Evolutionary conservation across 164 flowering plant genomes (phyloP), one percentile per base, ranked within the genome.

Genomic region (Vitis rupestris): DNA sequence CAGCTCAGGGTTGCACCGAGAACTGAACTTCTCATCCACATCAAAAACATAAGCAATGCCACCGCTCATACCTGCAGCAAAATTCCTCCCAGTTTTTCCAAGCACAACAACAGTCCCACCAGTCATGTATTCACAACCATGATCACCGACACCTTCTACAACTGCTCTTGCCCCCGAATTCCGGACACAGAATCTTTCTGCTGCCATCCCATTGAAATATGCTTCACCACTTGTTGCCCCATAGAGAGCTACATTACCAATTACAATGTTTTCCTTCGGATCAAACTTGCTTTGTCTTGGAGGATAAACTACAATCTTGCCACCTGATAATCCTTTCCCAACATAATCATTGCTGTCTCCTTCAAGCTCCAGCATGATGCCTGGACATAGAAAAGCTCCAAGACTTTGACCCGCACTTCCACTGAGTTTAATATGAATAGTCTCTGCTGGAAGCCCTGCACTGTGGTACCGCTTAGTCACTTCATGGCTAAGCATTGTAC

Each of bases 51-150:
- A 96, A 30, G 99, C 98, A 65, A 90, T 72, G 47, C 99, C 99
- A 68, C 99, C 99, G 77, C 99, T 96, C 99, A 96, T 96, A 63
- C 99, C 99, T 3, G 99, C 99, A 50, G 99, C 99, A 81, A 96
- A 96, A 72, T 96, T 96, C 71, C 99, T 86, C 29, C 99, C 99
- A 30, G 98, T 93, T 79, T 92, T 86, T 8, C 99, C 99, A 66
- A 96, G 90, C 55, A 96, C 93, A 51, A 93, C 92, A 58, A 93
- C 98, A 19, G 83, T 90, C n/a, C 99, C 99, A 70, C 98, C 99
- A 0, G 99, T 96, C 99, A 96, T 96, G 86, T 96, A 96, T 75
- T 96, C 99, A 61, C 99, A 96, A 13, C 99, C 99, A 76, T 96
- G 99, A 79, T 96, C 99, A 68, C 99, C 99, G 69, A 96, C 92